A percentile compares a stretch with the other conserved stretches of the same genome.
These are phyloP conservation scores for Colletotrichum scovillei DNA, from an alignment of 2,329 filamentous ascomycete genomes.

Conservation along the genomic window DNA sequence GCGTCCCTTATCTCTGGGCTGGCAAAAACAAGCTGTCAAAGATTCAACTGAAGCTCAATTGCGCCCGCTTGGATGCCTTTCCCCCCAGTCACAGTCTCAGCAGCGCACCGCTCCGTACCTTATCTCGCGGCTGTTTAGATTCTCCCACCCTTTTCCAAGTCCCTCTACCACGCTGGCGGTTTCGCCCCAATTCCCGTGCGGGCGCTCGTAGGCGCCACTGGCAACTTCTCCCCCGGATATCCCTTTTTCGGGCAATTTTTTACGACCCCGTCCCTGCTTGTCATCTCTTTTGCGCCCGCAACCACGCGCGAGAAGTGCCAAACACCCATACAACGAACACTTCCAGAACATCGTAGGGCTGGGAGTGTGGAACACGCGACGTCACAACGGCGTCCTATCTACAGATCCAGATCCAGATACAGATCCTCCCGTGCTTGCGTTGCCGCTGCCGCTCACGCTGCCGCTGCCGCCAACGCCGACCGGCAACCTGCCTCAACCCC, in stretches of 20 bases:
- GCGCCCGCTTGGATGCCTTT: slow-evolving; percentile 37
- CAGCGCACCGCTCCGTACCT: slow-evolving; percentile 34
- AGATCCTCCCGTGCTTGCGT: slow-evolving; percentile 24
- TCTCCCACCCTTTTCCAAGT: slow-evolving; percentile 42
- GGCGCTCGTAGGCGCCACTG: slow-evolving; percentile 42
- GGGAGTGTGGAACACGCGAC: slow-evolving; percentile 42
- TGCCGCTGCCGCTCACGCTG: neutral
- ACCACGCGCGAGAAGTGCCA: slow-evolving; percentile 41
- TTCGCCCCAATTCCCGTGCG: slow-evolving; percentile 37
- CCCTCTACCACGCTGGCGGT: slow-evolving; percentile 47
- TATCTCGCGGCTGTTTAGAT: slow-evolving; percentile 38
- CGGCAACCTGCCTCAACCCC: slow-evolving; percentile 41
- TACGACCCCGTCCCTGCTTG: slow-evolving; percentile 41
- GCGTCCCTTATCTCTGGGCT: slow-evolving; percentile 39
- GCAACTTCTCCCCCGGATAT: slow-evolving; percentile 37
- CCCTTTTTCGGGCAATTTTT: slow-evolving; percentile 39
- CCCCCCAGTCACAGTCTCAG: slow-evolving; percentile 37
- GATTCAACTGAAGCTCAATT: slow-evolving; percentile 37
- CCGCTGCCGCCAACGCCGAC: slow-evolving; percentile 51
- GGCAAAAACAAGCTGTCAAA: slow-evolving; percentile 35
- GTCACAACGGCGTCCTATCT: slow-evolving; percentile 49
- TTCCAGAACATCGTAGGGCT: slow-evolving; percentile 39
- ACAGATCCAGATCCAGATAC: slow-evolving; percentile 18
- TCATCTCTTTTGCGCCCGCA: slow-evolving; percentile 47
- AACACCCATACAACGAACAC: slow-evolving; percentile 48